A percentile compares a stretch with the other conserved stretches of the same genome.
Conservation (phyloP, 257 asterid genomes). For the Eucommia ulmoides region DNA sequence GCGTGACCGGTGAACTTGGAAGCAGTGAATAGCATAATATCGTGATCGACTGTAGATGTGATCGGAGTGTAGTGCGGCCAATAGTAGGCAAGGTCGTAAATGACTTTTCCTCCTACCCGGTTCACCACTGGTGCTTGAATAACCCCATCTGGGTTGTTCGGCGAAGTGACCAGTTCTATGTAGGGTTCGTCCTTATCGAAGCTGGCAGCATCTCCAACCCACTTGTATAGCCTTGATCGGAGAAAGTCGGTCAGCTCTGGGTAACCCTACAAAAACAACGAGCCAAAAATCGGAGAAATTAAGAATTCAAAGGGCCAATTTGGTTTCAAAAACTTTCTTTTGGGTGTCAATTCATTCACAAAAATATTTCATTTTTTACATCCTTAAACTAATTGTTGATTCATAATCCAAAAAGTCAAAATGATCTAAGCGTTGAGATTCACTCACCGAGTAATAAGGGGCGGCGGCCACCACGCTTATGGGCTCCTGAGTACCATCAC, state of each 20-base stretch:
- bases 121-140: not conserved
- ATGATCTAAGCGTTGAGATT: not conserved
- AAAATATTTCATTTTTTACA: too few species aligned
- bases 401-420: too few species aligned
- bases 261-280: constrained; percentile 33
- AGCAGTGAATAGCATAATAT: constrained; percentile 66
- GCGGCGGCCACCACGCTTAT: constrained; percentile 52
- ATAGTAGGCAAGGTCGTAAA: constrained; percentile 44
- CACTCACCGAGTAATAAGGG: constrained; percentile 70
- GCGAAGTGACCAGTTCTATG: not conserved
- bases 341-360: not conserved
- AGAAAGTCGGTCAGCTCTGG: constrained; percentile 41
- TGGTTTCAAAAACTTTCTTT: not conserved
- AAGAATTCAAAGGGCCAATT: not conserved
- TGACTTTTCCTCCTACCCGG: not conserved
- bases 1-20: constrained; percentile 96
- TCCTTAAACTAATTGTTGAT: too few species aligned
- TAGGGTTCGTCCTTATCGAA: not conserved
- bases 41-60: constrained; percentile 44
- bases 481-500: constrained; percentile 29
- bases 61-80: constrained; percentile 90
- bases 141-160: not conserved
- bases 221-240: constrained; percentile 21
- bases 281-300: not conserved
- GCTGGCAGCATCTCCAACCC: not conserved